Evolutionary conservation across 805 yeast species (phyloP).

Genomic region (Zygotorulaspora danielsina): DNA sequence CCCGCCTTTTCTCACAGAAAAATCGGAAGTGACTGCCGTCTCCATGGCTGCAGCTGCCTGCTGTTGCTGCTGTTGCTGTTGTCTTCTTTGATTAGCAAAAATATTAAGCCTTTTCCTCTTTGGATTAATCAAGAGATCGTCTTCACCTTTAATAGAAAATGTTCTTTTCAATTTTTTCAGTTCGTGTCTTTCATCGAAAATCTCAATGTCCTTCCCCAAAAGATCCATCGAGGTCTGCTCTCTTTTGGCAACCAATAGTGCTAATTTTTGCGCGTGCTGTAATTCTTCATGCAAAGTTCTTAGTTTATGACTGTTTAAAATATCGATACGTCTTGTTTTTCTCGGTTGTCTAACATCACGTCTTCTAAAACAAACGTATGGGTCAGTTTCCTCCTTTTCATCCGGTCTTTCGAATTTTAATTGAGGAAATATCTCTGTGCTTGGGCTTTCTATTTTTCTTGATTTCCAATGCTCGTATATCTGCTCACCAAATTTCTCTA

Average conservation of each 20-base stretch:
- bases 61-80: constrained; percentile 13
- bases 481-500: constrained; percentile 57
- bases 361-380: constrained; percentile 91
- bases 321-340: constrained; percentile 92
- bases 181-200: constrained; percentile 68
- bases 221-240: constrained; percentile 43
- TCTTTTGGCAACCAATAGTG: constrained; percentile 69
- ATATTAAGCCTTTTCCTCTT: constrained; percentile 49
- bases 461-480: constrained; percentile 79
- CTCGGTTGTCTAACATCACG: constrained; percentile 94
- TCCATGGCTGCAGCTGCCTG: constrained; percentile 19
- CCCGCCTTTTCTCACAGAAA: constrained; percentile 16
- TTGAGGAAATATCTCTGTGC: constrained; percentile 66
- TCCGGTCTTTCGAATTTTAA: constrained; percentile 81
- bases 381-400: constrained; percentile 89
- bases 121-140: constrained; percentile 73
- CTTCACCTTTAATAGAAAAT: constrained; percentile 75
- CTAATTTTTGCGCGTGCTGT: constrained; percentile 65
- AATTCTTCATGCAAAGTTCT: constrained; percentile 70
- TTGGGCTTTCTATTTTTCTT: constrained; percentile 66
- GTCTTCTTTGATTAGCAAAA: constrained; percentile 23
- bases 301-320: constrained; percentile 80
- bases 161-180: constrained; percentile 72
- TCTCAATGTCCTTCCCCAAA: constrained; percentile 55
- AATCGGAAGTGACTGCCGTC: constrained; percentile 24